Evolutionary conservation across 805 yeast species (phyloP).

Genomic region (Metschnikowia reukaufii): DNA sequence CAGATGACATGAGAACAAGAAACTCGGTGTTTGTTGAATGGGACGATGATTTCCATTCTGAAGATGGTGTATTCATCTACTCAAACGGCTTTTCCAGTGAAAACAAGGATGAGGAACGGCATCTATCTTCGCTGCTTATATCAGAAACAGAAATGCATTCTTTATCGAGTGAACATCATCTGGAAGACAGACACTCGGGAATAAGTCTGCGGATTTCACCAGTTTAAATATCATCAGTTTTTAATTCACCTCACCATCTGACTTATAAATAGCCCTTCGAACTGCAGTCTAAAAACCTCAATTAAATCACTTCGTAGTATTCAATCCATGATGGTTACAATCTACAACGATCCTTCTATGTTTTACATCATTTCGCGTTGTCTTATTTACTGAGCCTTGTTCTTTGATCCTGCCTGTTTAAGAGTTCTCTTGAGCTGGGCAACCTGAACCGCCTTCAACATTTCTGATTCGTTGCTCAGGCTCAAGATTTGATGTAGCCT

Average conservation of each 20-base stretch:
- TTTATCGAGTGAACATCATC: slow-evolving; percentile 1
- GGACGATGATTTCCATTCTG: slow-evolving; percentile 36
- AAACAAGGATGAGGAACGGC: slow-evolving; percentile 9
- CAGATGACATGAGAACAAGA: slow-evolving; percentile 12
- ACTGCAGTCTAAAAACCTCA: too few relatives aligned
- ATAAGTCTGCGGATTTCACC: background rate
- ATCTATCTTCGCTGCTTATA: background rate
- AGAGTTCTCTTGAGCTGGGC: slow-evolving; percentile 20
- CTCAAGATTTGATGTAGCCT: slow-evolving; percentile 21
- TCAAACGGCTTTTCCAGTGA: slow-evolving; percentile 41
- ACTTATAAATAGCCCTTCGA: too few relatives aligned
- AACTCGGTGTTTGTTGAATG: slow-evolving; percentile 10
- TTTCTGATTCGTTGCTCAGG: slow-evolving; percentile 4
- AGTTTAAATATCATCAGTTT: background rate
- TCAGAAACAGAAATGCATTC: slow-evolving; percentile 3
- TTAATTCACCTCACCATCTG: background rate
- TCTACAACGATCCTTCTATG: background rate
- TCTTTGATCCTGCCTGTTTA: slow-evolving; percentile 1
- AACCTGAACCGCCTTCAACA: slow-evolving; percentile 20
- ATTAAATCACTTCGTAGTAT: background rate
- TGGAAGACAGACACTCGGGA: background rate
- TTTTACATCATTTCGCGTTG: background rate
- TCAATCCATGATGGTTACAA: background rate
- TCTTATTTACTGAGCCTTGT: too few relatives aligned
- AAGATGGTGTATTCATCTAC: slow-evolving; percentile 44